Evolutionary conservation across 2,329 filamentous ascomycete species (phyloP).

Genomic region (Nigrospora oryzae): DNA sequence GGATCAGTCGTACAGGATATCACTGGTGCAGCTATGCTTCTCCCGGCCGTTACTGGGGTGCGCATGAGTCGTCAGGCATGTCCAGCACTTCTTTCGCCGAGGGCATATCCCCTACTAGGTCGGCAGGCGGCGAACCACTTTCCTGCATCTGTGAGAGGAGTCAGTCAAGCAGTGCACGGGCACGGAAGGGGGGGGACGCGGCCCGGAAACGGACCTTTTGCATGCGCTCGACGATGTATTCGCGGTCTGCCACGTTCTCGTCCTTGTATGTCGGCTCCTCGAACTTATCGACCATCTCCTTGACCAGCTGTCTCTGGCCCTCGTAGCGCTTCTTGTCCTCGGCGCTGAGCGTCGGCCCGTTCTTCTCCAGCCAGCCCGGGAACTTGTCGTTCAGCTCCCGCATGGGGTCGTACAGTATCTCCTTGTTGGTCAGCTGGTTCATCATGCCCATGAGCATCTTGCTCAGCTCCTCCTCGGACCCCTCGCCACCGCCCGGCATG

Average conservation of each 20-base stretch:
- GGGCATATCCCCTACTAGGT: constrained; percentile 84
- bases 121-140: constrained; percentile 79
- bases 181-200: constrained; percentile 14
- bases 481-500: constrained; percentile 36
- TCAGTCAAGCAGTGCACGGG: constrained; percentile 5
- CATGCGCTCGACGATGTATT: constrained; percentile 96
- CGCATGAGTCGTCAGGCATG: constrained; percentile 52
- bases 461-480: constrained; percentile 75
- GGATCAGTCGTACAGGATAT: no score
- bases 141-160: constrained; percentile 75
- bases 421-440: constrained; percentile 97
- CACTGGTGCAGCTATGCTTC: neutral
- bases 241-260: constrained; percentile 69
- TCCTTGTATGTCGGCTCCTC: constrained; percentile 77
- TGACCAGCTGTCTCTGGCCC: constrained; percentile 70
- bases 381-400: constrained; percentile 94
- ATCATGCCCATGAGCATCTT: constrained; percentile 98
- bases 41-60: constrained; percentile 41
- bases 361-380: constrained; percentile 78
- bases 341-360: constrained; percentile 53
- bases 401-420: constrained; percentile 97
- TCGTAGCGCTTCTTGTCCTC: constrained; percentile 76
- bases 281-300: constrained; percentile 83
- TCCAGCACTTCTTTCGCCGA: constrained; percentile 67
- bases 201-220: constrained; percentile 59